These are phyloP conservation scores for Plasmopara muralis DNA, from an alignment of 352 stramenopile species.

Conservation along the genomic window DNA sequence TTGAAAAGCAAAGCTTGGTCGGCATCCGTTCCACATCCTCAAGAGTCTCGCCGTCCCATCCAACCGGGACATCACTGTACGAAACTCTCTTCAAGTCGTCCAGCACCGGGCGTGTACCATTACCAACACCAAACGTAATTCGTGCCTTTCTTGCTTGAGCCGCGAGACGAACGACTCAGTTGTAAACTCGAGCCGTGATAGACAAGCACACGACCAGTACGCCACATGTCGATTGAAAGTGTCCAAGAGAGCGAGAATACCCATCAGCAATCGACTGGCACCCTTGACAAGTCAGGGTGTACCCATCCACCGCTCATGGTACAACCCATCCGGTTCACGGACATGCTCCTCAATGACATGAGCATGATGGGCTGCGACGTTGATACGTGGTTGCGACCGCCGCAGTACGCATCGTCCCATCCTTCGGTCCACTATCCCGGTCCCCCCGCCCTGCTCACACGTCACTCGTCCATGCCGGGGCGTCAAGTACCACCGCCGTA, in stretches of 20 bases:
- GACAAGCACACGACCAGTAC: no score
- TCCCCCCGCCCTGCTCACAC: constrained; percentile 52
- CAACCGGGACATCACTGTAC: constrained; percentile 14
- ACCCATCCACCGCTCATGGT: constrained; percentile 15
- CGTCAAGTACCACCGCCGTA: constrained; percentile 25
- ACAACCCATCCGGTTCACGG: constrained; percentile 25
- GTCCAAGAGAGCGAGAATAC: constrained; percentile 16
- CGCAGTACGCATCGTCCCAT: constrained; percentile 28
- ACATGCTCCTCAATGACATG: constrained; percentile 61
- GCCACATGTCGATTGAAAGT: constrained; percentile 44
- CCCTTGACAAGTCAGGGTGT: constrained; percentile 10
- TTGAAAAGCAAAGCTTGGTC: constrained; percentile 11
- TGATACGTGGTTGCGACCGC: constrained; percentile 38
- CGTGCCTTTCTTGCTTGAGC: constrained; percentile 4
- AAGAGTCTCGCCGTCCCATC: constrained; percentile 23
- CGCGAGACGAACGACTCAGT: constrained; percentile 23
- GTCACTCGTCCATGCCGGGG: constrained; percentile 60
- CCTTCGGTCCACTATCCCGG: constrained; percentile 33
- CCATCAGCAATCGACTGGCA: constrained; percentile 6
- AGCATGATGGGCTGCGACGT: constrained; percentile 64
- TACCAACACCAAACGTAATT: constrained; percentile 15
- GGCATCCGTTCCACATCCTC: constrained; percentile 23
- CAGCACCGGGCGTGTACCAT: constrained; percentile 14
- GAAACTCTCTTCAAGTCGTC: constrained; percentile 25
- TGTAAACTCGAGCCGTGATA: constrained; percentile 21